phyloP scores from a whole-genome alignment of 2,329 filamentous ascomycete species.

The Aspergillus pseudoglaucus region DNA sequence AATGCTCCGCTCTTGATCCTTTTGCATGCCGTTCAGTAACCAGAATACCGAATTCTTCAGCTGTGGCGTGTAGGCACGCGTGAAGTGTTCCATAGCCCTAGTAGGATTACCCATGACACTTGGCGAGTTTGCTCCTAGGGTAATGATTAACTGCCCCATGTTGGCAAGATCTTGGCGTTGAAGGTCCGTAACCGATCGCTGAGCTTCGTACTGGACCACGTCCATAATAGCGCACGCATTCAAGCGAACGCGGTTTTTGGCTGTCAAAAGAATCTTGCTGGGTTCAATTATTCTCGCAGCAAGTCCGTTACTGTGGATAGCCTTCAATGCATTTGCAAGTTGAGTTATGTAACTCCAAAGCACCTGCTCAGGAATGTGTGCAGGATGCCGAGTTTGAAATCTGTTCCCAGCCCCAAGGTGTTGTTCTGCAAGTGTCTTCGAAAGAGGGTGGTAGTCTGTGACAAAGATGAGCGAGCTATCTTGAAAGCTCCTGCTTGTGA shows the following conservation, averaged over 20 bases:
- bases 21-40: conserved; percentile 64
- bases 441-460: conserved; percentile 85
- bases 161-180: conserved; percentile 83
- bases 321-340: conserved; percentile 77
- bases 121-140: conserved; percentile 64
- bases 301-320: conserved; percentile 73
- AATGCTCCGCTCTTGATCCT: conserved; percentile 60
- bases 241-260: conserved; percentile 81
- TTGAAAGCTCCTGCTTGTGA: conserved; percentile 86
- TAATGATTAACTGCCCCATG: conserved; percentile 78
- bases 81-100: conserved; percentile 68
- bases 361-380: conserved; percentile 61
- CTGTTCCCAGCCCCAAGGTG: conserved; percentile 47
- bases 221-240: conserved; percentile 86
- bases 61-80: conserved; percentile 68
- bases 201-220: conserved; percentile 73
- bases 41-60: conserved; percentile 74
- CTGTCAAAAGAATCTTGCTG: conserved; percentile 83
- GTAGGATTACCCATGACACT: conserved; percentile 57
- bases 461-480: conserved; percentile 93
- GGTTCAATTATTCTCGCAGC: conserved; percentile 81
- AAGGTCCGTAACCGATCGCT: conserved; percentile 63
- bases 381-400: conserved; percentile 39
- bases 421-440: conserved; percentile 81
- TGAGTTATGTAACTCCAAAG: conserved; percentile 92